Percentiles rank a stretch among this genome's conserved stretches.
phyloP scores from a whole-genome alignment of 2,329 filamentous ascomycete genomes.

The Raffaelea albimanens region DNA sequence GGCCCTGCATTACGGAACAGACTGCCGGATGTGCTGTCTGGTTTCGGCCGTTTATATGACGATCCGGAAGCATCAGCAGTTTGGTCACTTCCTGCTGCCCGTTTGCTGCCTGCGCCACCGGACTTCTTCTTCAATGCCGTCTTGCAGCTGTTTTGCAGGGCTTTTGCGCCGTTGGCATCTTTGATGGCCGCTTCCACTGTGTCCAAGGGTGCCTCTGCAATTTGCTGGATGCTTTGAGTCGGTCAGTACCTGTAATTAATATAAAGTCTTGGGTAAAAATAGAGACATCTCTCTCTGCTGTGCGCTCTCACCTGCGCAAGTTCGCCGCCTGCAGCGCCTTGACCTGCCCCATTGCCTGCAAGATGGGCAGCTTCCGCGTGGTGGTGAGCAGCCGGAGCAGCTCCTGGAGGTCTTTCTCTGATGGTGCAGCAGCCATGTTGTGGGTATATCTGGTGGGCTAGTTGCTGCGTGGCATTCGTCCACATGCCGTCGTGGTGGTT shows the following conservation, averaged over 20 bases:
- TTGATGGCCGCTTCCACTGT: slow-evolving; percentile 35
- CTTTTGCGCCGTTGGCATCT: slow-evolving; percentile 39
- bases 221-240: slow-evolving; percentile 38
- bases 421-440: slow-evolving; percentile 2
- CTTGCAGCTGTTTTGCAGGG: slow-evolving; percentile 45
- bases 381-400: slow-evolving; percentile 49
- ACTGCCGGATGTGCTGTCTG: slow-evolving; percentile 9
- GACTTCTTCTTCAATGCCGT: slow-evolving; percentile 32
- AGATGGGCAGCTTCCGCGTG: slow-evolving; percentile 46
- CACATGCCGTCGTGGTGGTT: no score
- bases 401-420: slow-evolving; percentile 51
- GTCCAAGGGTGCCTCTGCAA: slow-evolving; percentile 37
- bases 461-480: no score
- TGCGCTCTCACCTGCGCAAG: slow-evolving; percentile 43
- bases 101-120: slow-evolving; percentile 18
- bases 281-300: background rate
- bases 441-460: no score
- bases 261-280: background rate
- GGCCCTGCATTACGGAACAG: slow-evolving; percentile 20
- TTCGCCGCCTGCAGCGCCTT: slow-evolving; percentile 46
- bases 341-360: slow-evolving; percentile 49
- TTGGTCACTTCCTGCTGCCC: slow-evolving; percentile 13
- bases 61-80: slow-evolving; percentile 4
- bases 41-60: slow-evolving; percentile 23
- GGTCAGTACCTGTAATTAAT: background rate